Conservation (phyloP, 2,329 filamentous ascomycete species). For the Pleurostoma richardsiae region DNA sequence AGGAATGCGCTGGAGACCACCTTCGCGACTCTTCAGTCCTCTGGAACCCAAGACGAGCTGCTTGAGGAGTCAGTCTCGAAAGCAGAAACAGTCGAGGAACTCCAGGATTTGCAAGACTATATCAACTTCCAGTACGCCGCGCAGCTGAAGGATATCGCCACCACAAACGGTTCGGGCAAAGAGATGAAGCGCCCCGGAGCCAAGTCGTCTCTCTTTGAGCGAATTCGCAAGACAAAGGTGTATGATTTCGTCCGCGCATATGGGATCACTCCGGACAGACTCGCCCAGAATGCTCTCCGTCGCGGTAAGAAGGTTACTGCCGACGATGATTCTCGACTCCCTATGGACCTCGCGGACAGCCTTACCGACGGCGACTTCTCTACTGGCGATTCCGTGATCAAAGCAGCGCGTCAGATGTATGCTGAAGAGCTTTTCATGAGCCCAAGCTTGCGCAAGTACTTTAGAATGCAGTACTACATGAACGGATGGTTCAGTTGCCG, state of each 20-base stretch:
- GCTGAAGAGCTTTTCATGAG: slow-evolving; percentile 85
- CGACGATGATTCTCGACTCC: slow-evolving; percentile 75
- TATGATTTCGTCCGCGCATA: slow-evolving; percentile 83
- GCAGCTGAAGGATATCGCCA: slow-evolving; percentile 74
- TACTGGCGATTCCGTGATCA: slow-evolving; percentile 70
- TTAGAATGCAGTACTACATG: slow-evolving; percentile 78
- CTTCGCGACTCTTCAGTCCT: slow-evolving; percentile 65
- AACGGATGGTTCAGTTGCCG: slow-evolving; percentile 80
- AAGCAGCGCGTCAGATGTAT: slow-evolving; percentile 80
- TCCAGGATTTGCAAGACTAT: slow-evolving; percentile 96
- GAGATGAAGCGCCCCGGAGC: slow-evolving; percentile 77
- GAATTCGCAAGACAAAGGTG: slow-evolving; percentile 73
- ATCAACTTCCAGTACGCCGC: slow-evolving; percentile 88
- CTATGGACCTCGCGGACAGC: slow-evolving; percentile 81
- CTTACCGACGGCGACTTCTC: slow-evolving; percentile 68
- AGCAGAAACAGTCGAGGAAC: slow-evolving; percentile 84
- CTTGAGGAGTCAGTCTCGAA: slow-evolving; percentile 78
- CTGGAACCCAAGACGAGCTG: slow-evolving; percentile 63
- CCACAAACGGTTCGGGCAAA: slow-evolving; percentile 57
- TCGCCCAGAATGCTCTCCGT: slow-evolving; percentile 80
- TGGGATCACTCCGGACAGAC: slow-evolving; percentile 81
- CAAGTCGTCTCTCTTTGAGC: slow-evolving; percentile 75
- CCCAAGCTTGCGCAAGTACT: slow-evolving; percentile 82
- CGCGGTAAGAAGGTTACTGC: slow-evolving; percentile 75
- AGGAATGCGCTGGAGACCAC: slow-evolving; percentile 78